These are phyloP conservation scores for Amoebophrya sp. DNA, from an alignment of 169 alveolate species.

Conservation along the genomic window DNA sequence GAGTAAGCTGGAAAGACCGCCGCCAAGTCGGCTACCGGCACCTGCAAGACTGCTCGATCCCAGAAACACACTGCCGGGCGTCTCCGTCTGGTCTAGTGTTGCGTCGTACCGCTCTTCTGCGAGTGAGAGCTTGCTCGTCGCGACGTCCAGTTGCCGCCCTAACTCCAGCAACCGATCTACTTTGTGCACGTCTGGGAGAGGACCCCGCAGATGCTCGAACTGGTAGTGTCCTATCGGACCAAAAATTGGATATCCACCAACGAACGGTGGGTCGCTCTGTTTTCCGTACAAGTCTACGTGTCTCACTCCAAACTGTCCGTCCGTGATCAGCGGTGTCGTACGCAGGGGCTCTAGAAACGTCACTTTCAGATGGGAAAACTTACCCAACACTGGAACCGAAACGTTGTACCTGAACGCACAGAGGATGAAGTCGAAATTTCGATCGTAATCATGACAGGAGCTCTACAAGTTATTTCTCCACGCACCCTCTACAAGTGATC, in stretches of 20 bases:
- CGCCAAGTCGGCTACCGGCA: too few species aligned
- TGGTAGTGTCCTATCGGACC: not conserved
- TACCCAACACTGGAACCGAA: not conserved
- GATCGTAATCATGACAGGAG: too few species aligned
- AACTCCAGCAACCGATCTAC: not conserved
- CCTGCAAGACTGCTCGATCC: too few species aligned
- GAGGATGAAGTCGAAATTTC: too few species aligned
- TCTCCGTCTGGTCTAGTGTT: not conserved
- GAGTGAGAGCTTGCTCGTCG: not conserved
- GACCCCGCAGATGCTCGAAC: not conserved
- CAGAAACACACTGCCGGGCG: not conserved
- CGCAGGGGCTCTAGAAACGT: not conserved
- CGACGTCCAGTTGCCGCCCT: constrained; percentile 16
- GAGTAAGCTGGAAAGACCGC: too few species aligned
- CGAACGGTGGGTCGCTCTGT: not conserved
- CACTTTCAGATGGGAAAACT: not conserved
- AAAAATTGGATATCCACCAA: not conserved
- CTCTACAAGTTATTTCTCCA: too few species aligned
- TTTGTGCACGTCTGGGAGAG: not conserved
- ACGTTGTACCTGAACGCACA: not conserved
- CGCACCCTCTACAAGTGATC: too few species aligned
- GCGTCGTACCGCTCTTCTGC: constrained; percentile 17
- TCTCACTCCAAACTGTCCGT: not conserved
- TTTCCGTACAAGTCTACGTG: constrained; percentile 1
- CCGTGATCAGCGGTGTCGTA: not conserved